Base-by-base conservation (phyloP, 2,329 filamentous ascomycete species). In the Biscogniauxia sp. region DNA sequence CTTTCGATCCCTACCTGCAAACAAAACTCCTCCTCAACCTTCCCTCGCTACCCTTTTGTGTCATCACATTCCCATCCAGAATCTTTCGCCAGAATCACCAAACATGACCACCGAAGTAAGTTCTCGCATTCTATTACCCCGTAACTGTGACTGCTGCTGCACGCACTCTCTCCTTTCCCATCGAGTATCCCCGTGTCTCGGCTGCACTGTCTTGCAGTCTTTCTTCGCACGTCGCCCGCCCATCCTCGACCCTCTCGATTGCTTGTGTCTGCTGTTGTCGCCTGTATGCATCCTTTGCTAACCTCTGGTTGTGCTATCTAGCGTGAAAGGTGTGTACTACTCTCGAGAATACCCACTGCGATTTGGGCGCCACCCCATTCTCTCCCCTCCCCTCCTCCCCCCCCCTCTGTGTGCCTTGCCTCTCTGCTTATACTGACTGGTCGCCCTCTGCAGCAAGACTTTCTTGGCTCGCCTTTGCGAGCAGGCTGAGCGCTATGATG, bases 401-500 rank as follows among this genome's bases (percentile, higher is more conserved):
- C 61, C 61, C 63, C 61, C 61, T 58, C 55, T 37, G 26, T 13
- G 11, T 28, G 25, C 28, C 6, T 32, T 32, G 28, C 28, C 28
- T 61, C 55, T 49, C 49, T 26, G 45, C 19, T 53, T 51, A 59
- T 61, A 65, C 67, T 69, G 59, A 69, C 66, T 51, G 60, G 20
- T 32, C 32, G 62, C 3, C 50, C 60, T 45, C 56, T 71, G 77
- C 79, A 97, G 93, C 90, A 98, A 98, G 90, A 98, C 95, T 78
- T 98, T 98, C 88, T 92, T 98, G 80, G 95, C 95, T 81, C 90
- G 95, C 84, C 93, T 99, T 79, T 98, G 95, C 87, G 95, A 98
- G 91, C 95, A 99, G 89, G 95, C 95, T 79, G 95, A 98, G 88
- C 94, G 94, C 78, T 99, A 99, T 84, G 94, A 99, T 94, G 95